Evolutionary conservation across 2,329 filamentous ascomycete genomes (phyloP).

Genomic region (Aureobasidium sp.): DNA sequence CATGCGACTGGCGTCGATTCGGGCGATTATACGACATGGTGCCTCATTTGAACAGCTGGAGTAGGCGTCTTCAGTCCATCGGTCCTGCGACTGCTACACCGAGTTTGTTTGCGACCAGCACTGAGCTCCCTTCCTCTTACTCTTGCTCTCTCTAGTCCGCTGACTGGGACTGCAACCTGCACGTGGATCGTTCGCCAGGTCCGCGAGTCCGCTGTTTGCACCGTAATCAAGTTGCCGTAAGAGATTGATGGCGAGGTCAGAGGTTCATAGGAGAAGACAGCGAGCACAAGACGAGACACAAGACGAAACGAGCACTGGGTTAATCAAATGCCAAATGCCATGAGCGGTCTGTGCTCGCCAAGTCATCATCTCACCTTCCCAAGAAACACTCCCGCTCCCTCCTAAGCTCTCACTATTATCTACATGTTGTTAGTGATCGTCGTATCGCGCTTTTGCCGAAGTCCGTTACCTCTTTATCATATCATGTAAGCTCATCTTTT

Average conservation of each 20-base stretch:
- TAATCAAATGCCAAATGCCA: conserved; percentile 2
- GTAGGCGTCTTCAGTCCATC: background rate
- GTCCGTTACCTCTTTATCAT: background rate
- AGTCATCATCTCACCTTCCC: background rate
- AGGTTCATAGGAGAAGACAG: background rate
- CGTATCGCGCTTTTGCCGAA: no score
- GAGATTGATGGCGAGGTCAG: background rate
- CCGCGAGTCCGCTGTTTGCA: background rate
- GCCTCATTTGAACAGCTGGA: background rate
- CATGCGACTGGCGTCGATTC: conserved; percentile 9
- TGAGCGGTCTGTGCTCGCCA: background rate
- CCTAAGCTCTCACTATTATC: background rate
- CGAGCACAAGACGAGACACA: background rate
- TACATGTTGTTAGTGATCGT: background rate
- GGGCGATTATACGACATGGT: conserved; percentile 6
- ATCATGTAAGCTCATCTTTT: background rate
- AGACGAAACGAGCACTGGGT: conserved; percentile 4
- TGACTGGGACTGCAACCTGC: background rate
- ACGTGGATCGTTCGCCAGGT: background rate
- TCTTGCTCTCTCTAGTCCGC: background rate
- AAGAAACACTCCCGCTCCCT: background rate
- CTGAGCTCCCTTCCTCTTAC: background rate
- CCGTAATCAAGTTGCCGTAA: background rate
- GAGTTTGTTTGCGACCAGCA: background rate
- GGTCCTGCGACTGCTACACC: background rate